Evolutionary conservation across 2,329 filamentous ascomycete genomes (phyloP).

Genomic region (Fonsecaea pedrosoi): DNA sequence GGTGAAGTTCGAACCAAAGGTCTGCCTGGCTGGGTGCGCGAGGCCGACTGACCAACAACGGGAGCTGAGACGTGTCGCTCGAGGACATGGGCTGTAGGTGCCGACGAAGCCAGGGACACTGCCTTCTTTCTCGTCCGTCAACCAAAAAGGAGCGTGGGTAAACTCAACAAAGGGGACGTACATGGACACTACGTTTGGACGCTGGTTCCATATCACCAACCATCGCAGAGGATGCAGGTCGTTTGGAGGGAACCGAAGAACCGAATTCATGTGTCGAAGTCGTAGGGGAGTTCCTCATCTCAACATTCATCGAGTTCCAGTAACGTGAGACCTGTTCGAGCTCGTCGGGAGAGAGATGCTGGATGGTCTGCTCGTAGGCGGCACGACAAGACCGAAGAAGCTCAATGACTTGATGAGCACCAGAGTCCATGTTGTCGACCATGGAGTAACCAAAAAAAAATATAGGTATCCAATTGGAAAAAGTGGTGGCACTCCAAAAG

Average conservation of each 20-base stretch:
- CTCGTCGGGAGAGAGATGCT: constrained; percentile 34
- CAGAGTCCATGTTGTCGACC: constrained; percentile 31
- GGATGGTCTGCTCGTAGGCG: constrained; percentile 35
- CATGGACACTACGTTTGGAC: constrained; percentile 46
- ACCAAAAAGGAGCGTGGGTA: constrained; percentile 33
- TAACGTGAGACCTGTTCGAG: constrained; percentile 32
- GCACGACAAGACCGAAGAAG: constrained; percentile 33
- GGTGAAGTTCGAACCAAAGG: constrained; percentile 45
- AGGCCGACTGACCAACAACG: constrained; percentile 15
- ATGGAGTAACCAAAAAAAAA: constrained; percentile 11
- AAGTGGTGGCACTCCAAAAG: constrained; percentile 7
- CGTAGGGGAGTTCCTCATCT: constrained; percentile 22
- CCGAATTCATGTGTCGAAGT: constrained; percentile 19
- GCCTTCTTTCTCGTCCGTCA: constrained; percentile 35
- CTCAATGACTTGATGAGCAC: constrained; percentile 29
- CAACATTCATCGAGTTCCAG: constrained; percentile 33
- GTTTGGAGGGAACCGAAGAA: constrained; percentile 36
- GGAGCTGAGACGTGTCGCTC: constrained; percentile 40
- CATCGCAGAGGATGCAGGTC: constrained; percentile 34
- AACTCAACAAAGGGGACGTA: constrained; percentile 36
- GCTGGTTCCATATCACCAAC: constrained; percentile 50
- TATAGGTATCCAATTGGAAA: constrained; percentile 3
- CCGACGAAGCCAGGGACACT: constrained; percentile 28
- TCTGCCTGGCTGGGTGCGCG: constrained; percentile 26
- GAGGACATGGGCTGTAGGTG: constrained; percentile 27